Base-by-base conservation (phyloP, 2,329 filamentous ascomycete species). In the Chrysoporthe puriensis region DNA sequence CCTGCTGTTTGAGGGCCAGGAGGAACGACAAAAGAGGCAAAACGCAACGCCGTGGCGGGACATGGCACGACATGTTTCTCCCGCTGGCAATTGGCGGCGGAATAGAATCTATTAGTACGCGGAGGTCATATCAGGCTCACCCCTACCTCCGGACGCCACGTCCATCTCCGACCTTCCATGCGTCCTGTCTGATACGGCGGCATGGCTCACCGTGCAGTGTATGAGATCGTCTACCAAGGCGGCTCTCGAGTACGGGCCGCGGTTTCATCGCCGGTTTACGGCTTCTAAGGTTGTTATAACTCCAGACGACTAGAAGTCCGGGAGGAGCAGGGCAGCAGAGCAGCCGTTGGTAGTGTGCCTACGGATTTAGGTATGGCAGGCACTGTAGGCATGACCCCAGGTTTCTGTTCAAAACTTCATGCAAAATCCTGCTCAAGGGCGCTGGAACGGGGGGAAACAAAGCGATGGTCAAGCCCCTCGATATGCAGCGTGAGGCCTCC, bases 121-220 rank as follows among this genome's bases (percentile, higher is more conserved):
- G 44, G 54, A 66, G 59, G 32, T 36, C 26, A 4, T 57, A 40
- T 66, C 64, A 68, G 60, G 66, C 66, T 62, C 60, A 68, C 57
- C 66, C 66, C 62, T 68, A 62, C 57, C 40, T 56, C 40, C 48
- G 5, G 46, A 61, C 66, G 66, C 66, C 66, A 64, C 66, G 66
- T 62, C 66, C 66, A 48, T 64, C 46, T 65, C 57, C 57, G 56
- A 63, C 32, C 40, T 58, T 67, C 48, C 64, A 68, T 64, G 66
- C 66, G 59, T 61, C 40, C 26, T 52, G 59, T 36, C 34, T 40
- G 44, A 46, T 46, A 13, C 44, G 44, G 44, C 44, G 44, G 44
- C 44, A 40, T 40, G 36, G 9, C 36, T 9, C 36, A 9, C 9
- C 9, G 6, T 40, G 36, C 9, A 40, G 5, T 40, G 36, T 40